Conservation (phyloP, 306 rosid species). For the Prunus mume region DNA sequence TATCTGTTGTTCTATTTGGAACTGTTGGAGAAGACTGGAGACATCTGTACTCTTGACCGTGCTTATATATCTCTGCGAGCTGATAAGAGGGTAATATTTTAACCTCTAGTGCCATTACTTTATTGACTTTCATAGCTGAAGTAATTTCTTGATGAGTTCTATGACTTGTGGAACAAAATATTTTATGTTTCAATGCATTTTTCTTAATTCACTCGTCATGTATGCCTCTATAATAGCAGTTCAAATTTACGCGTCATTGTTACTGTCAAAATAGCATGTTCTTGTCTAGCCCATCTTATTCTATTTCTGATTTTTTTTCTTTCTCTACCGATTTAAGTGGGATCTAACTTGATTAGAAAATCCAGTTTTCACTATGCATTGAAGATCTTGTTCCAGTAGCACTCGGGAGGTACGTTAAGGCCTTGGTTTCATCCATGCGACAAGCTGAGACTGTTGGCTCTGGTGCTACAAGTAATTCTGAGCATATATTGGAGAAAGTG, state of each 20-base stretch:
- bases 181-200: no score
- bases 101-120: background rate
- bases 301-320: no score
- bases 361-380: slow-evolving; percentile 89
- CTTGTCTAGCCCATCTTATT: slow-evolving; percentile 1
- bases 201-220: no score
- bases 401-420: slow-evolving; percentile 76
- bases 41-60: slow-evolving; percentile 87
- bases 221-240: background rate
- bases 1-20: slow-evolving; percentile 84
- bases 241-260: background rate
- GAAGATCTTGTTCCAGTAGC: slow-evolving; percentile 98
- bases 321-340: background rate
- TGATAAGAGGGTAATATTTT: slow-evolving; percentile 80
- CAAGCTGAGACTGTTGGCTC: slow-evolving; percentile 50
- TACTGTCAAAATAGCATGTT: background rate
- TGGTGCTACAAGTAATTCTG: slow-evolving; percentile 44
- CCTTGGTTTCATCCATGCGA: slow-evolving; percentile 56
- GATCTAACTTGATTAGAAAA: slow-evolving; percentile 30
- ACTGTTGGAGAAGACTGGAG: slow-evolving; percentile 91
- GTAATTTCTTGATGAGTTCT: background rate
- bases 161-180: no score
- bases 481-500: slow-evolving; percentile 73
- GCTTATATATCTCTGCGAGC: slow-evolving; percentile 85
- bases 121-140: background rate